phyloP scores from a whole-genome alignment of 768 basidiomycete genomes.

The Kwoniella sp. region DNA sequence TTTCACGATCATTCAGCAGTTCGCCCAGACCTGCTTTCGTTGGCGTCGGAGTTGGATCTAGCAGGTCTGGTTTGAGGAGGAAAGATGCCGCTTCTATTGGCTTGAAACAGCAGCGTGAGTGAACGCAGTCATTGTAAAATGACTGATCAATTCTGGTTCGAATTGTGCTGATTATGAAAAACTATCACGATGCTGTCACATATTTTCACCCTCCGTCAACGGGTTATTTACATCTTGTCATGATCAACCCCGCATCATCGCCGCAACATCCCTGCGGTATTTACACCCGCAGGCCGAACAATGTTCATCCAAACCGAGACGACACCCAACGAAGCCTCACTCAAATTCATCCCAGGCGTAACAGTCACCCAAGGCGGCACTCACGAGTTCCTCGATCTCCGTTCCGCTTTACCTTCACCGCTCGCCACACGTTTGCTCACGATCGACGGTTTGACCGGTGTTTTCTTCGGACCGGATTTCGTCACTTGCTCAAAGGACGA shows the following conservation, averaged over 20 bases:
- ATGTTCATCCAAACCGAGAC: conserved; percentile 99
- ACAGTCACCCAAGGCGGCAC: conserved; percentile 82
- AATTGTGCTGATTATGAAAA: background rate
- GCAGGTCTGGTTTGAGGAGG: conserved; percentile 10
- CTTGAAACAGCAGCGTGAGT: conserved; percentile 24
- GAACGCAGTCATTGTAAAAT: background rate
- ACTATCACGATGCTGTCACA: no score
- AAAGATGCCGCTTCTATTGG: background rate
- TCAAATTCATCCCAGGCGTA: conserved; percentile 95
- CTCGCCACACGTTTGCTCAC: conserved; percentile 94
- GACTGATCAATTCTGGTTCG: background rate
- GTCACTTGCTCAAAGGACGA: conserved; percentile 84
- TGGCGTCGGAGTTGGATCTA: conserved; percentile 5
- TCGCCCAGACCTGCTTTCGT: conserved; percentile 2
- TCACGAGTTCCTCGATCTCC: conserved; percentile 91
- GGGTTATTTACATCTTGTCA: no score
- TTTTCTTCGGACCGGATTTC: conserved; percentile 98
- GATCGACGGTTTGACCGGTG: conserved; percentile 80
- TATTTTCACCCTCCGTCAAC: no score
- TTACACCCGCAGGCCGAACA: conserved; percentile 61
- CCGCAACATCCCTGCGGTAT: no score
- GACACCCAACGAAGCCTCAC: conserved; percentile 94
- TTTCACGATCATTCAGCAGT: conserved; percentile 14
- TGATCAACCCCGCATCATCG: no score
- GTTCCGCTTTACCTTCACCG: conserved; percentile 82